phyloP scores from a whole-genome alignment of 2,329 filamentous ascomycete species.

The Lasiodiplodia sp. region DNA sequence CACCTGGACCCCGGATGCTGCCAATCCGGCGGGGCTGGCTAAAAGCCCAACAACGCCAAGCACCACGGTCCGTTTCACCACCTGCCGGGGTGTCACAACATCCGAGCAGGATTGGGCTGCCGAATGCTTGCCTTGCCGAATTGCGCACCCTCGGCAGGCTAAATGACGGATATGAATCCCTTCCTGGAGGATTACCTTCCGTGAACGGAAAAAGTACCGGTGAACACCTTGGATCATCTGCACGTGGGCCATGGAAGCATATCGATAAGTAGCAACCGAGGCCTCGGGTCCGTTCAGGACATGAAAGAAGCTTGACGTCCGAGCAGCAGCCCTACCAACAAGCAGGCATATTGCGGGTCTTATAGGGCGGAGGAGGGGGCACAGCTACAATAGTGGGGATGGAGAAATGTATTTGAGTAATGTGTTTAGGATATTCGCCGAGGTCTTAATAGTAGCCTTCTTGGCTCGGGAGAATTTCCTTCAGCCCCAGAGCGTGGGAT shows the following conservation, averaged over 20 bases:
- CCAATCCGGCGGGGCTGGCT: slow-evolving; percentile 6
- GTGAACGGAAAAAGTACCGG: background rate
- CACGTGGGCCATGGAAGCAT: background rate
- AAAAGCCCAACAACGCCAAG: slow-evolving; percentile 10
- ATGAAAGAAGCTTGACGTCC: background rate
- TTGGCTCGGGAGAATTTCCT: background rate
- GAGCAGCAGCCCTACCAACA: slow-evolving; percentile 3
- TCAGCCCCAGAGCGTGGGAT: background rate
- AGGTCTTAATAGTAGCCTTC: background rate
- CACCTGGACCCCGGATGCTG: slow-evolving; percentile 12
- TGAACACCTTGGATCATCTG: background rate
- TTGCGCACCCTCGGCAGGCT: background rate
- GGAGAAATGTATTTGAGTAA: background rate
- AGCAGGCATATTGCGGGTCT: background rate
- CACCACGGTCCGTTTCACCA: slow-evolving; percentile 3
- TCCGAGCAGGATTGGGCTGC: background rate
- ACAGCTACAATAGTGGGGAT: slow-evolving; percentile 1
- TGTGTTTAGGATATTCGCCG: background rate
- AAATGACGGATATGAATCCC: background rate
- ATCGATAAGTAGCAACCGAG: slow-evolving; percentile 7
- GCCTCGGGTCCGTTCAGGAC: background rate
- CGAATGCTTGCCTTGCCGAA: background rate
- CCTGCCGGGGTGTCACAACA: background rate
- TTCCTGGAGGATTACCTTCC: slow-evolving; percentile 3
- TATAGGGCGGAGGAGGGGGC: background rate